Evolutionary conservation across 163 green algal species (phyloP).

Genomic region (Scenedesmus sp.): DNA sequence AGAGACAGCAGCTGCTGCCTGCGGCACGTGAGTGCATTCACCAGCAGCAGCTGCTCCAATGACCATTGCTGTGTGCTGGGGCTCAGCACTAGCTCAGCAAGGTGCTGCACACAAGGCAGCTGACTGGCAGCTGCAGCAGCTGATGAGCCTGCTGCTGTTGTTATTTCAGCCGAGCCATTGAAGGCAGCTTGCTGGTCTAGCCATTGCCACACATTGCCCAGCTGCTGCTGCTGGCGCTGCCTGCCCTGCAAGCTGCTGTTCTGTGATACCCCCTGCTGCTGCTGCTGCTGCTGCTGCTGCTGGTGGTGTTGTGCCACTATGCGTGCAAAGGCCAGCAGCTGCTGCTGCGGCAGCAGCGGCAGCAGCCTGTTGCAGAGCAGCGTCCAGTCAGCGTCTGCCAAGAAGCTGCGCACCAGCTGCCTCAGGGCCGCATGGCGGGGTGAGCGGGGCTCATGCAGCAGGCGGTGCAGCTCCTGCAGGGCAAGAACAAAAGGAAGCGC

Average conservation of each 20-base stretch:
- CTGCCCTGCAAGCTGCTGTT: neutral
- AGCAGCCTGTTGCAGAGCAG: constrained; percentile 56
- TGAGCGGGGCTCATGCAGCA: neutral
- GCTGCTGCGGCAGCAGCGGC: constrained; percentile 50
- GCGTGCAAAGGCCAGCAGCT: constrained; percentile 43
- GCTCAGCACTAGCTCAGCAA: neutral
- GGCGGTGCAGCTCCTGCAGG: neutral
- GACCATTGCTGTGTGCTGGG: neutral
- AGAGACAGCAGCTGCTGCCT: constrained; percentile 17
- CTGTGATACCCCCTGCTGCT: neutral
- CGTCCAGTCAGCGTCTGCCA: constrained; percentile 47
- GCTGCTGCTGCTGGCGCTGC: neutral
- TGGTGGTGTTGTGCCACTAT: constrained; percentile 28
- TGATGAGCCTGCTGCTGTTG: neutral
- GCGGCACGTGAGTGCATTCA: constrained; percentile 33
- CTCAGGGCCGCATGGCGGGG: neutral
- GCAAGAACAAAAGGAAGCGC: neutral
- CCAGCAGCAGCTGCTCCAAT: constrained; percentile 29
- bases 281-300: neutral
- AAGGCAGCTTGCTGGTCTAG: neutral
- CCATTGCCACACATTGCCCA: neutral
- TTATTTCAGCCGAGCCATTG: neutral
- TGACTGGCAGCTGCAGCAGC: constrained; percentile 12
- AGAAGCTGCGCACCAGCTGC: constrained; percentile 52
- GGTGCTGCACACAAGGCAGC: constrained; percentile 16